phyloP scores from a whole-genome alignment of 768 basidiomycete genomes.

The Rhodotorula sphaerocarpa region DNA sequence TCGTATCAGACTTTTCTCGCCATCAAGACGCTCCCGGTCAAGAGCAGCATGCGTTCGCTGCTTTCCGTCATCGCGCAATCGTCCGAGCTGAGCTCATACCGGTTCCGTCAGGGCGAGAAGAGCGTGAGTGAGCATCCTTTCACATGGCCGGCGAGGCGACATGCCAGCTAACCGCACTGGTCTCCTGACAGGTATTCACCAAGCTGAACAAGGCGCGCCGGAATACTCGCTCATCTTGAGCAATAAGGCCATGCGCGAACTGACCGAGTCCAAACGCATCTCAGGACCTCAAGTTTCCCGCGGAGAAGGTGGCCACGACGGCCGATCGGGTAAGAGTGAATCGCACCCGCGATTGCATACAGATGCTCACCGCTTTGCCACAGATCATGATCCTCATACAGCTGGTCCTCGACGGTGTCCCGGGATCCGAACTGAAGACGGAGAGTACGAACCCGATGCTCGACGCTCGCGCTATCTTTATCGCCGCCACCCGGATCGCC shows the following conservation, averaged over 20 bases:
- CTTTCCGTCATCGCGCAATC: constrained; percentile 59
- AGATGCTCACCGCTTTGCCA: not conserved
- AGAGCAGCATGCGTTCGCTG: constrained; percentile 39
- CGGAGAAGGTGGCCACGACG: constrained; percentile 67
- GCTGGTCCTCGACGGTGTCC: constrained; percentile 39
- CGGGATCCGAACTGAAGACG: constrained; percentile 55
- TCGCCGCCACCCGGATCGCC: constrained; percentile 66
- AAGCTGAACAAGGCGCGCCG: constrained; percentile 63
- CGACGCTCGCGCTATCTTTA: constrained; percentile 63
- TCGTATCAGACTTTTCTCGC: constrained; percentile 58
- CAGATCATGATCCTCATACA: constrained; percentile 35
- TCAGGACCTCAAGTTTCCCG: constrained; percentile 68
- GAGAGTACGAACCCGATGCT: constrained; percentile 62
- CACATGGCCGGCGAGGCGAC: no score
- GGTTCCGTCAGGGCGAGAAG: constrained; percentile 69
- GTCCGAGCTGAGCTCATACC: constrained; percentile 65
- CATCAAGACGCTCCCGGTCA: constrained; percentile 47
- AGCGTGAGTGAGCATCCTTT: constrained; percentile 45
- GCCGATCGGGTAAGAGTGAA: constrained; percentile 57
- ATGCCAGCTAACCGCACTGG: not conserved
- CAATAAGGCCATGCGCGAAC: constrained; percentile 46
- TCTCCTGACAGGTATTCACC: constrained; percentile 36
- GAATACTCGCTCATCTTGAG: no score
- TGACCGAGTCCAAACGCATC: constrained; percentile 4
- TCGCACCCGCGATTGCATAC: not conserved